Evolutionary conservation across 148 eudicot species (phyloP).

Genomic region (Rhododendron henanense): DNA sequence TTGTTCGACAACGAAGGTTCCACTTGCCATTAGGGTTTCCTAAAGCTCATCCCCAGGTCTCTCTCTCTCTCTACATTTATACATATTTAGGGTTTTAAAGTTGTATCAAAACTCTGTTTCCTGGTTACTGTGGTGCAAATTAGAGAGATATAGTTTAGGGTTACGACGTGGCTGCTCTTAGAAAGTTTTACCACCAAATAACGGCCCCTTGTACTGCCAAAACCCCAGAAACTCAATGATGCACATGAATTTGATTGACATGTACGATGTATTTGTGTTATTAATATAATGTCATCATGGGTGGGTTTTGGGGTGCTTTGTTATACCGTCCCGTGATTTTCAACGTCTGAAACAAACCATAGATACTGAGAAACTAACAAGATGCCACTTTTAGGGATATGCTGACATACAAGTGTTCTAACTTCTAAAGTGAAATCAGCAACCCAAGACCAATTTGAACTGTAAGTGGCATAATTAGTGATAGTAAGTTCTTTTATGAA

Average conservation of each 20-base stretch:
- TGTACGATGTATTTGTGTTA: neutral
- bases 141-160: neutral
- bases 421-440: neutral
- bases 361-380: neutral
- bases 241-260: neutral
- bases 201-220: neutral
- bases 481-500: neutral
- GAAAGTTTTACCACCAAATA: neutral
- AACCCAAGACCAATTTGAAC: neutral
- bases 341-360: neutral
- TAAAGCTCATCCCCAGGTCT: neutral
- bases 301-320: neutral
- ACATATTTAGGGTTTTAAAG: neutral
- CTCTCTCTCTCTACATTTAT: neutral
- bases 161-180: neutral
- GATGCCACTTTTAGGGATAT: neutral
- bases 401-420: neutral
- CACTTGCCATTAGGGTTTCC: neutral
- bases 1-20: neutral
- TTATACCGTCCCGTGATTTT: neutral
- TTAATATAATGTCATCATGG: neutral
- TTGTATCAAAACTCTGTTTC: neutral
- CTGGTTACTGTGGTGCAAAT: neutral
- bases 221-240: neutral
- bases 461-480: neutral